A percentile compares a stretch with the other conserved stretches of the same genome.
Conservation (phyloP, 106 monocot genomes). For the Dactylorhiza incarnata region DNA sequence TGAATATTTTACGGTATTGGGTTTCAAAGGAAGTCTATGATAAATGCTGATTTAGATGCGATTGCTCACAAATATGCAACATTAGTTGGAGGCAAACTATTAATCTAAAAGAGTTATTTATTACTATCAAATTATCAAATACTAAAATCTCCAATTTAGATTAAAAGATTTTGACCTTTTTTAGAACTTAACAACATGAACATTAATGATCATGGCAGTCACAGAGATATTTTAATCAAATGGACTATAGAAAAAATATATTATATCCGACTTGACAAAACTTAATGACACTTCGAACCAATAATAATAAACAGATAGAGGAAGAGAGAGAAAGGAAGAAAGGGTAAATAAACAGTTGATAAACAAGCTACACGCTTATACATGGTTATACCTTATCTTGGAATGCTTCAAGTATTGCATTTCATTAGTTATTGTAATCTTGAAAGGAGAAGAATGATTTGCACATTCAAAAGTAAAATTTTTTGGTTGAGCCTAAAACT, state of each 20-base stretch:
- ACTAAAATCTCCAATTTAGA: background rate
- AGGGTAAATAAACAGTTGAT: background rate
- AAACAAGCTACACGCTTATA: background rate
- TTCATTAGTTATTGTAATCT: background rate
- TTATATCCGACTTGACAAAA: background rate
- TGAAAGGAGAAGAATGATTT: background rate
- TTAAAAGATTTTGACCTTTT: background rate
- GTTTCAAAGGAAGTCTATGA: too few relatives aligned
- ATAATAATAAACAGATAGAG: background rate
- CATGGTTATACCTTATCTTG: background rate
- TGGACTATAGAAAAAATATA: too few relatives aligned
- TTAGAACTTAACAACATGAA: background rate
- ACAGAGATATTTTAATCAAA: background rate
- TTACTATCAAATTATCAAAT: background rate
- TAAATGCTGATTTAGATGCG: background rate
- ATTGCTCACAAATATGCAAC: background rate
- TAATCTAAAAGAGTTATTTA: background rate
- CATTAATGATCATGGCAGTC: background rate
- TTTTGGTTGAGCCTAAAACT: background rate
- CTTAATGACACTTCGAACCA: background rate
- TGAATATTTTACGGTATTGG: too few relatives aligned
- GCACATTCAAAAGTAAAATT: background rate
- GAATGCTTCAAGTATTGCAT: background rate
- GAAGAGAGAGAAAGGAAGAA: background rate
- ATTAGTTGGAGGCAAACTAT: background rate